Evolutionary conservation across 192 early-diverging fungal species (phyloP), one percentile per base, ranked within the genome.

Genomic region (Haplosporangium gracile): DNA sequence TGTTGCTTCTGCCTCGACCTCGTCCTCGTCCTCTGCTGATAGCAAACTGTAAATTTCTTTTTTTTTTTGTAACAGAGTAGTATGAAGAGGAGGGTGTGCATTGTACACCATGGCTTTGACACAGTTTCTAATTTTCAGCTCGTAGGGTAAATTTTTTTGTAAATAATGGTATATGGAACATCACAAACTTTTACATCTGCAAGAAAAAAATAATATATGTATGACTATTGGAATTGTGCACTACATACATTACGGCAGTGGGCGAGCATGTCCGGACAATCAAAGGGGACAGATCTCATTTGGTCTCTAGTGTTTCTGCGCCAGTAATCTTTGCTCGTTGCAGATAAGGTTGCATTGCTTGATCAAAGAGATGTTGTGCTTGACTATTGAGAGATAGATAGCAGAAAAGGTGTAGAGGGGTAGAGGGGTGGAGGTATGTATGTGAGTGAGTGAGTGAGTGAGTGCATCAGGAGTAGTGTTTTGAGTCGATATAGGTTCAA

Each of bases 31-130:
- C 5, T 55, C 18, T 10, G 65, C 83, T 4, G 75, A 71, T 45
- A 77, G 84, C 84, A 81, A 86, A 68, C 42, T 86, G 29, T 60
- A 73, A 80, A 60, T 47, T 65, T 43, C 57, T 43, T 63, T 65
- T 43, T 29, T 68, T 68, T 65, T 40, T 65, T 15, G 32, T 32
- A 22, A 20, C 9, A 71, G 11, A 32, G 43, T 45, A 45, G 43
- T 15, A 1, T 11, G 43, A 45, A 2, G 10, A 11, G 2, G 43
- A 45, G 11, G 11, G 43, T 13, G 43, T 45, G 9, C 9, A 1
- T 45, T 15, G 43, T 1, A 45, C 43, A 11, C 15, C 43, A 2
- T 45, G 43, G 43, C 20, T 9, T n/a, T 75, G 49, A 18, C 20
- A 18, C 49, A 36, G 49, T 18, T 51, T 51, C 20, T 51, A 20